Evolutionary conservation across 441 rosid genomes (phyloP).

Genomic region (Pelargonium cotyledonis): DNA sequence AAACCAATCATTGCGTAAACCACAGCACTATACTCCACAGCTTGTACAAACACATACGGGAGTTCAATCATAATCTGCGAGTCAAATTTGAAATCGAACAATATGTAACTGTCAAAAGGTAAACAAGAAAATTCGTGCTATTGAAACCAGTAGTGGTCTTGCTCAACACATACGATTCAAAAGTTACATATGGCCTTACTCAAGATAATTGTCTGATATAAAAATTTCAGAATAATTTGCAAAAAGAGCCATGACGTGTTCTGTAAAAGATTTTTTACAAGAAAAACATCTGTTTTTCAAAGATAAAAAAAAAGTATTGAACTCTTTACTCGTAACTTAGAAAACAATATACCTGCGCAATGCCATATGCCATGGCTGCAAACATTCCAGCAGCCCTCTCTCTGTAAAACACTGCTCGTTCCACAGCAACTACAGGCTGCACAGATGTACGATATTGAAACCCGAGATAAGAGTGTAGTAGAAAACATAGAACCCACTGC

Average conservation of each 20-base stretch:
- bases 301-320: background rate
- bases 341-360: constrained; percentile 40
- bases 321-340: too few relatives aligned
- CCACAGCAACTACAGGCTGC: constrained; percentile 74
- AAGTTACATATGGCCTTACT: too few relatives aligned
- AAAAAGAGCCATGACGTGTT: too few relatives aligned
- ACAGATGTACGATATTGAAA: constrained; percentile 46
- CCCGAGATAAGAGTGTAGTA: constrained; percentile 63
- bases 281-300: too few relatives aligned
- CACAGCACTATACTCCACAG: constrained; percentile 39
- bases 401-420: constrained; percentile 65
- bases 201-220: too few relatives aligned
- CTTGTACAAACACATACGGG: constrained; percentile 42
- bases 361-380: constrained; percentile 67
- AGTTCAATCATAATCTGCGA: constrained; percentile 46
- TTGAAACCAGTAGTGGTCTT: too few relatives aligned
- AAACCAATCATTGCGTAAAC: constrained; percentile 56
- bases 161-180: too few relatives aligned
- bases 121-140: too few relatives aligned
- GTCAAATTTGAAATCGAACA: background rate
- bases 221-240: too few relatives aligned
- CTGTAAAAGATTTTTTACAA: too few relatives aligned
- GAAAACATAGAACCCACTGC: constrained; percentile 81
- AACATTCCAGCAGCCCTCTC: constrained; percentile 87
- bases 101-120: background rate